These are phyloP conservation scores for Nothophaeocryptopus gaeumannii DNA, from an alignment of 2,329 filamentous ascomycete species.

Conservation along the genomic window DNA sequence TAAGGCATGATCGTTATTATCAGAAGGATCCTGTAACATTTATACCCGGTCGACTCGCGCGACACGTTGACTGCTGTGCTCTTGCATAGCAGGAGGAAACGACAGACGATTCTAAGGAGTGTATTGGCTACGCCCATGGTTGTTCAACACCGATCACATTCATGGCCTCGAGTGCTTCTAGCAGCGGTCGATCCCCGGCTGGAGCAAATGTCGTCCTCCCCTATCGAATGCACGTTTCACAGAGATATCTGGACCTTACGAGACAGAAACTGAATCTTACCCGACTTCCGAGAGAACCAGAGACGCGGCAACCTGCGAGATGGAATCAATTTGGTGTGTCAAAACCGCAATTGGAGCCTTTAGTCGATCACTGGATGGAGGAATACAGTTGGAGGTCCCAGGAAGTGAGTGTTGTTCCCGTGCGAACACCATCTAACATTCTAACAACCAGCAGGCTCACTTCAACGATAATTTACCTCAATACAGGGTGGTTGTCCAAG, in stretches of 20 bases:
- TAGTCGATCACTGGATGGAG: constrained; percentile 61
- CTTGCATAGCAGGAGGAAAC: not conserved
- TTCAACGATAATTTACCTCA: constrained; percentile 62
- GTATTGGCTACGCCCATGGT: not conserved
- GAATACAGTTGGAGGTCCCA: constrained; percentile 63
- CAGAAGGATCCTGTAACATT: not conserved
- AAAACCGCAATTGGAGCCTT: constrained; percentile 60
- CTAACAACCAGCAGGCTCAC: constrained; percentile 27
- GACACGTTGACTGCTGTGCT: not conserved
- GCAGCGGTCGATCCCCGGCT: constrained; percentile 13
- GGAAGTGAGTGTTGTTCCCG: constrained; percentile 39
- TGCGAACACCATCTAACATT: not conserved
- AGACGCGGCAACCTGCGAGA: constrained; percentile 12
- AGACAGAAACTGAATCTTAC: constrained; percentile 65
- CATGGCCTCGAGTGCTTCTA: constrained; percentile 20
- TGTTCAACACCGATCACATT: not conserved
- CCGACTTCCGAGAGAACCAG: constrained; percentile 59
- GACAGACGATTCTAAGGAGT: not conserved
- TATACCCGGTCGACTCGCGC: not conserved
- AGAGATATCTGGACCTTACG: constrained; percentile 65
- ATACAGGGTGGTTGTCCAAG: constrained; percentile 57
- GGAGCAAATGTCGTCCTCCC: constrained; percentile 16
- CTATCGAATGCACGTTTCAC: constrained; percentile 51
- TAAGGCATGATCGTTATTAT: too few species aligned
- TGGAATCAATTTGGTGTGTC: constrained; percentile 53